Evolutionary conservation across 2,329 filamentous ascomycete species (phyloP).

Genomic region (Immersiporthe knoxdaviesiana): DNA sequence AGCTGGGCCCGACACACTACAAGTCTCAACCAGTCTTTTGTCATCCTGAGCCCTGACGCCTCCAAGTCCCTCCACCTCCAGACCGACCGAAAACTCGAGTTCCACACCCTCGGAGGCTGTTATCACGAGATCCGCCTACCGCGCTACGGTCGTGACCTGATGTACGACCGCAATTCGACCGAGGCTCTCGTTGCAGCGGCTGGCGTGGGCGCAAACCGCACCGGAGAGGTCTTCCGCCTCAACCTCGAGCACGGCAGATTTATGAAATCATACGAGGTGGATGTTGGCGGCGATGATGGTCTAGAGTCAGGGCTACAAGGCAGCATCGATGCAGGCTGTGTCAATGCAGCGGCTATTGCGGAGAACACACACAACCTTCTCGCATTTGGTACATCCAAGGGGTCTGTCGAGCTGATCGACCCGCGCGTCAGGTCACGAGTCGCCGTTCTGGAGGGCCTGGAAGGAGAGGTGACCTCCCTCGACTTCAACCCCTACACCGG

Average conservation of each 20-base stretch:
- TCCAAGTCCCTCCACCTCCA: slow-evolving; percentile 94
- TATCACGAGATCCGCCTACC: slow-evolving; percentile 91
- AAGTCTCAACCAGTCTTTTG: slow-evolving; percentile 87
- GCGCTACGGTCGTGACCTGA: slow-evolving; percentile 85
- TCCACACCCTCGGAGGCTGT: slow-evolving; percentile 86
- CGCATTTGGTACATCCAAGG: slow-evolving; percentile 90
- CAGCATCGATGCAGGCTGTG: slow-evolving; percentile 80
- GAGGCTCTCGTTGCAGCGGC: slow-evolving; percentile 88
- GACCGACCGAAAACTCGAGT: slow-evolving; percentile 86
- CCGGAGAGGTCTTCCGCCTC: slow-evolving; percentile 89
- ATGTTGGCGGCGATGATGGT: slow-evolving; percentile 83
- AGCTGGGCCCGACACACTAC: slow-evolving; percentile 92
- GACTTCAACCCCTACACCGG: slow-evolving; percentile 79
- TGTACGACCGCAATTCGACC: slow-evolving; percentile 80
- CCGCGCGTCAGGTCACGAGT: slow-evolving; percentile 80
- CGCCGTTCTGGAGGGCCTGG: slow-evolving; percentile 71
- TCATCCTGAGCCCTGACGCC: slow-evolving; percentile 87
- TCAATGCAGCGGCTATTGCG: slow-evolving; percentile 86
- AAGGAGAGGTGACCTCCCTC: slow-evolving; percentile 80
- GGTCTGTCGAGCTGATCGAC: slow-evolving; percentile 98
- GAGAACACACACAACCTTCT: slow-evolving; percentile 87
- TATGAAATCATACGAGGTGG: slow-evolving; percentile 91
- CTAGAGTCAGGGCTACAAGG: slow-evolving; percentile 78
- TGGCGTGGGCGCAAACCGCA: slow-evolving; percentile 81
- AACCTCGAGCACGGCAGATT: slow-evolving; percentile 92